Percentiles rank a stretch among this genome's conserved stretches.
These are phyloP conservation scores for Phylloporus sp. DNA, from an alignment of 768 basidiomycete genomes.

Conservation along the genomic window DNA sequence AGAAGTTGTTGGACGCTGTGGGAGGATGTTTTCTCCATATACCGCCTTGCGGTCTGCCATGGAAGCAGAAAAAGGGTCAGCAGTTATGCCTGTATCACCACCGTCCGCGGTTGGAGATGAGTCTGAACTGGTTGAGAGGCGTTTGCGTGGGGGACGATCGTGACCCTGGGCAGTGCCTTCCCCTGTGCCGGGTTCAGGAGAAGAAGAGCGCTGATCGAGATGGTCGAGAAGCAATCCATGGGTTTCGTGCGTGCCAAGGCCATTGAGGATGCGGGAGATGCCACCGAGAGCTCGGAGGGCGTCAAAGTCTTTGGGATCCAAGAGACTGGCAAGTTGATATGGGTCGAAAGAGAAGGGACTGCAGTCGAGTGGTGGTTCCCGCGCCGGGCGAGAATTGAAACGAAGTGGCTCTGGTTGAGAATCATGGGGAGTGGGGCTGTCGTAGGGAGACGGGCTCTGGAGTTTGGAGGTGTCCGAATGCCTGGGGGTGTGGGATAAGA, in stretches of 20 bases:
- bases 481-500: conserved; percentile 36
- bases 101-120: conserved; percentile 10
- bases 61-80: conserved; percentile 34
- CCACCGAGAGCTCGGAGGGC: conserved; percentile 71
- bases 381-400: conserved; percentile 24
- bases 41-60: conserved; percentile 60
- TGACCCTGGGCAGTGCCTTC: conserved; percentile 32
- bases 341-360: conserved; percentile 75
- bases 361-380: conserved; percentile 50
- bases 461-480: conserved; percentile 36
- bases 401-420: conserved; percentile 20
- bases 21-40: conserved; percentile 75
- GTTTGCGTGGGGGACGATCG: conserved; percentile 14
- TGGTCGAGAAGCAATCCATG: conserved; percentile 37
- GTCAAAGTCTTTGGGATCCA: conserved; percentile 84
- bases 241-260: conserved; percentile 65
- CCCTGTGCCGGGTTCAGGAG: conserved; percentile 27
- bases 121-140: background rate
- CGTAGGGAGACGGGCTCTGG: conserved; percentile 1
- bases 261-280: conserved; percentile 54
- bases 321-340: conserved; percentile 70
- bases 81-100: background rate
- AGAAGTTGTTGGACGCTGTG: conserved; percentile 62
- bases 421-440: conserved; percentile 11
- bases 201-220: background rate